Percentiles rank a stretch among this genome's conserved stretches.
Evolutionary conservation across 768 basidiomycete genomes (phyloP).

Genomic region (Kwoniella newhampshirensis): DNA sequence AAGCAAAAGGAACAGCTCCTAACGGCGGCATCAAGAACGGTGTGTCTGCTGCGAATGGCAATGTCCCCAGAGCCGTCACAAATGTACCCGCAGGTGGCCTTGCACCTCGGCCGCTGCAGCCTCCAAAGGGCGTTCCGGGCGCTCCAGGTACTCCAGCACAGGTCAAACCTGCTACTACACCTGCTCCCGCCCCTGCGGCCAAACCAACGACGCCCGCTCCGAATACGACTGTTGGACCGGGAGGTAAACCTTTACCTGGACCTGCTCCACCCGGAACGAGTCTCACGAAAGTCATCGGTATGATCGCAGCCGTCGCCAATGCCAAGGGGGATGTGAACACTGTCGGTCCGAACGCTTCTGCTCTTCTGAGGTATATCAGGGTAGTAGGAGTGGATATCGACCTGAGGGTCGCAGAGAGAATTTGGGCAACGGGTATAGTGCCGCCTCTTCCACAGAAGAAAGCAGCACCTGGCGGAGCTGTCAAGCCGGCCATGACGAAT

Average conservation of each 20-base stretch:
- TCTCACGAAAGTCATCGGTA: slow-evolving; percentile 39
- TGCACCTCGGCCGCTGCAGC: background rate
- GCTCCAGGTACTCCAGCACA: background rate
- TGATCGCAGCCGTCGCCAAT: slow-evolving; percentile 45
- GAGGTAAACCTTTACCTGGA: slow-evolving; percentile 25
- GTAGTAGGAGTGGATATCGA: slow-evolving; percentile 46
- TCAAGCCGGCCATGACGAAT: slow-evolving; percentile 14
- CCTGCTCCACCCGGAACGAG: slow-evolving; percentile 43
- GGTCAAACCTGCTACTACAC: background rate
- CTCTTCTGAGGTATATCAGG: slow-evolving; percentile 41
- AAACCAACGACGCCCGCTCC: too few species aligned
- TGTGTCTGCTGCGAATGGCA: background rate
- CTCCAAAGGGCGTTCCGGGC: background rate
- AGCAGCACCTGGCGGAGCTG: slow-evolving; percentile 2
- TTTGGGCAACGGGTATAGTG: slow-evolving; percentile 45
- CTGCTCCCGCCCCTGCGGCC: slow-evolving; percentile 1
- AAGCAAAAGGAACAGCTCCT: background rate
- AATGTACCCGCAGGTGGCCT: slow-evolving; percentile 1
- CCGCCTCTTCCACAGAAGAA: slow-evolving; percentile 31
- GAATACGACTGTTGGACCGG: background rate
- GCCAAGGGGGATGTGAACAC: slow-evolving; percentile 42
- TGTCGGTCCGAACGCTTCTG: slow-evolving; percentile 41
- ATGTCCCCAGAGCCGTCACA: background rate
- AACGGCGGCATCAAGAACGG: slow-evolving; percentile 10
- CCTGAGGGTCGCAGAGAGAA: slow-evolving; percentile 36